Evolutionary conservation across 225 moss, liverwort and hornwort genomes (phyloP).

Genomic region (Pseudoscleropodium purum): DNA sequence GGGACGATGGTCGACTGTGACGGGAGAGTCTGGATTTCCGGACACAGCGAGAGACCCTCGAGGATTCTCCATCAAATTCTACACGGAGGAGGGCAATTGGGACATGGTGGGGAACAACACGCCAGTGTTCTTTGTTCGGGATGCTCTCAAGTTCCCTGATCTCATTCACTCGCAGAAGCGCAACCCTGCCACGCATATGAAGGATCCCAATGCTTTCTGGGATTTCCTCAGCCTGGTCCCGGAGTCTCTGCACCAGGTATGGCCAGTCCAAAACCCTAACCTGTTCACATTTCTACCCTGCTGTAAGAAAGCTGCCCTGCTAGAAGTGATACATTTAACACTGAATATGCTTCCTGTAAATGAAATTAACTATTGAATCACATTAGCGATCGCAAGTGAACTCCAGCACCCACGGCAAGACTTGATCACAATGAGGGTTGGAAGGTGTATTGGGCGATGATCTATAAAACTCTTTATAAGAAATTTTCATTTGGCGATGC

Average conservation of each 20-base stretch:
- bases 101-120: slow-evolving; percentile 96
- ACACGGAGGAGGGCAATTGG: slow-evolving; percentile 87
- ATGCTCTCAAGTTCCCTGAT: slow-evolving; percentile 72
- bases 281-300: neutral
- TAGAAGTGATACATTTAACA: neutral
- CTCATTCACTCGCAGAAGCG: slow-evolving; percentile 85
- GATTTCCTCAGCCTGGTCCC: slow-evolving; percentile 80
- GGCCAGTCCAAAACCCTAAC: neutral
- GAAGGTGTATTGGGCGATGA: neutral
- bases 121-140: slow-evolving; percentile 80
- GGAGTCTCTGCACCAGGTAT: slow-evolving; percentile 78
- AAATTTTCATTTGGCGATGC: neutral
- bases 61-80: slow-evolving; percentile 80
- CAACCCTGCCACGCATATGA: slow-evolving; percentile 75
- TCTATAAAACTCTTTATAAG: neutral
- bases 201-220: slow-evolving; percentile 75
- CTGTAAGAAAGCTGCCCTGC: neutral
- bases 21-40: slow-evolving; percentile 24
- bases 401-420: too few species aligned
- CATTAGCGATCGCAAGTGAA: neutral
- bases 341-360: too few species aligned
- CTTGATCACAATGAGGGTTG: too few species aligned
- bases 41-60: slow-evolving; percentile 68
- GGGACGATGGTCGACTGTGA: slow-evolving; percentile 63
- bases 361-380: too few species aligned